Evolutionary conservation across 345 rosid genomes (phyloP), one percentile per base, ranked within the genome.

Genomic region (Cardamine resedifolia): DNA sequence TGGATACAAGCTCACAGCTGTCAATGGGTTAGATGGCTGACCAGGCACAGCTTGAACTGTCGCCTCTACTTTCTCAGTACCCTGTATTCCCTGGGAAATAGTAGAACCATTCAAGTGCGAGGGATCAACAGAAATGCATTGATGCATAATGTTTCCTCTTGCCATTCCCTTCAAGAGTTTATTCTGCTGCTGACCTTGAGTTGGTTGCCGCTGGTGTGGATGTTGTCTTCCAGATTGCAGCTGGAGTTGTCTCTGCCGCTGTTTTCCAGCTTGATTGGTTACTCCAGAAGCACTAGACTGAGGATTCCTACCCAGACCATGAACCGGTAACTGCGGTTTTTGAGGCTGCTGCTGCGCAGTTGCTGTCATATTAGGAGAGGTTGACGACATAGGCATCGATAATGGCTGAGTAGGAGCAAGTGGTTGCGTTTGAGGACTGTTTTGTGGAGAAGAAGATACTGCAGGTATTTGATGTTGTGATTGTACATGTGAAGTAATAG

Each of bases 211-310:
- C 71, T 87, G 92, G 55, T 80, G 90, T 82, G 96, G 97, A 72
- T 91, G 97, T 26, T 77, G 84, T 78, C 92, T 78, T 64, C 85
- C 93, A 77, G 96, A 69, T 75, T 86, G 97, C 82, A 85, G 90
- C 53, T 69, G 79, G 45, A 28, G 59, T 36, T 62, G 79, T 26
- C 86, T 82, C 65, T 83, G 99, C 18, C 92, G 85, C 59, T 87
- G 99, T 89, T 91, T 95, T 59, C 87, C 95, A 58, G 77, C 82
- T 79, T 84, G 97, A 86, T 85, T 91, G 60, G 36, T 69, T 8
- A 39, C 59, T 50, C 68, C 73, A 72, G 82, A 72, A 58, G 76
- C 77, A 74, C 72, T 81, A 76, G 81, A 66, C 70, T 82, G 92
- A 33, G 88, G 72, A 78, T 75, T 90, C 75, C 86, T 81, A 70